Evolutionary conservation across 805 yeast genomes (phyloP).

Genomic region (Jamesozyma lodderae): DNA sequence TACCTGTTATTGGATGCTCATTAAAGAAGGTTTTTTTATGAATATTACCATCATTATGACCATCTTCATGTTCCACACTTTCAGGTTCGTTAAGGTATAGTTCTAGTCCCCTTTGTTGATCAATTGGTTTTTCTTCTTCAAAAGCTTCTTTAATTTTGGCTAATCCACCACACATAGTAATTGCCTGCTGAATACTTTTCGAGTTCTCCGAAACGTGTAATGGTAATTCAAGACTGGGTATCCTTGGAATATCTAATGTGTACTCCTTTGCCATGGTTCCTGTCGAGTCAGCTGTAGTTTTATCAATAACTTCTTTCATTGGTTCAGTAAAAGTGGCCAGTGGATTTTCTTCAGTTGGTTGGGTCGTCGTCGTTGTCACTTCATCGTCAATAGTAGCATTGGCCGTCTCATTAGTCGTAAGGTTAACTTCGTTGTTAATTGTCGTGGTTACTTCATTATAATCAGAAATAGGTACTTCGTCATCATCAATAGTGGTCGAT

Average conservation of each 20-base stretch:
- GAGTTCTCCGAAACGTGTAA: slow-evolving; percentile 40
- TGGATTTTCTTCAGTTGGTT: no score
- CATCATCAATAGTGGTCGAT: no score
- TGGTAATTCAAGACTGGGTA: slow-evolving; percentile 72
- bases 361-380: no score
- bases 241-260: slow-evolving; percentile 65
- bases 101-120: slow-evolving; percentile 22
- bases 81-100: slow-evolving; percentile 29
- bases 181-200: slow-evolving; percentile 50
- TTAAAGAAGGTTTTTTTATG: slow-evolving; percentile 20
- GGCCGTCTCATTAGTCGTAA: no score
- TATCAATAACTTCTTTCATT: background rate
- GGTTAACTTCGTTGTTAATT: no score
- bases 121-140: slow-evolving; percentile 21
- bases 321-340: background rate
- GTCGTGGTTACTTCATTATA: no score
- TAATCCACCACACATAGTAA: slow-evolving; percentile 62
- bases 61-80: slow-evolving; percentile 30
- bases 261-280: slow-evolving; percentile 39
- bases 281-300: background rate
- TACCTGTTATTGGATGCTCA: slow-evolving; percentile 58
- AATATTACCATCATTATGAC: slow-evolving; percentile 14
- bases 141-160: slow-evolving; percentile 29
- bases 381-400: no score
- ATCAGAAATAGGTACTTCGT: no score